A percentile compares a stretch with the other conserved stretches of the same genome.
Conservation (phyloP, 2,329 filamentous ascomycete species). For the Talaromyces verruculosus region DNA sequence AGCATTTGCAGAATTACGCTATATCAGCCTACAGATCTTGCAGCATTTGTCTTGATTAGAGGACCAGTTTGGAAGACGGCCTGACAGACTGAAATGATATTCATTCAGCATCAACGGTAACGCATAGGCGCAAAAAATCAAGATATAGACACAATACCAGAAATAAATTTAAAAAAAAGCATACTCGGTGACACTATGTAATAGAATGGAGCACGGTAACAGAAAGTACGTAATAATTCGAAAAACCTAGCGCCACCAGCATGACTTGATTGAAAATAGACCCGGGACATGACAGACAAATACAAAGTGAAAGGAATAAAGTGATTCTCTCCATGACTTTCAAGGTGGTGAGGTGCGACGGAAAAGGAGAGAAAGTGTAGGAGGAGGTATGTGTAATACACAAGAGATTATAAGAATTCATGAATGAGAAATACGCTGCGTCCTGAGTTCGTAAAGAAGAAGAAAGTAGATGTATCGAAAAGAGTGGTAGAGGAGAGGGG, state of each 20-base stretch:
- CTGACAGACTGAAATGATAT: background rate
- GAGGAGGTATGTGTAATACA: background rate
- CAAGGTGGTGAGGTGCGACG: background rate
- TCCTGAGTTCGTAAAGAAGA: slow-evolving; percentile 13
- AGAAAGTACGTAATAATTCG: background rate
- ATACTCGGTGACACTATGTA: background rate
- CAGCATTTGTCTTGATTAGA: too few species aligned
- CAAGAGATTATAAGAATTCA: background rate
- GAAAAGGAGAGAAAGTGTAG: background rate
- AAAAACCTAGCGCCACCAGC: slow-evolving; percentile 4
- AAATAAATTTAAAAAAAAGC: slow-evolving; percentile 4
- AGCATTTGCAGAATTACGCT: background rate
- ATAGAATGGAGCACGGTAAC: background rate
- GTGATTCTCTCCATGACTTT: background rate
- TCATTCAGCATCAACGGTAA: background rate
- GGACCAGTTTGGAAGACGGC: background rate
- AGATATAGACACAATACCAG: slow-evolving; percentile 5
- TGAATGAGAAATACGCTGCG: slow-evolving; percentile 11
- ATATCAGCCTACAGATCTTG: background rate
- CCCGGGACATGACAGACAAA: slow-evolving; percentile 4
- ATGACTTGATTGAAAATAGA: background rate
- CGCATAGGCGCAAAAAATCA: background rate
- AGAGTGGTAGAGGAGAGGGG: background rate
- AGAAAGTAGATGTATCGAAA: background rate
- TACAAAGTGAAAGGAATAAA: background rate